phyloP scores from a whole-genome alignment of 2,329 filamentous ascomycete genomes.

The Sporothrix sp. region DNA sequence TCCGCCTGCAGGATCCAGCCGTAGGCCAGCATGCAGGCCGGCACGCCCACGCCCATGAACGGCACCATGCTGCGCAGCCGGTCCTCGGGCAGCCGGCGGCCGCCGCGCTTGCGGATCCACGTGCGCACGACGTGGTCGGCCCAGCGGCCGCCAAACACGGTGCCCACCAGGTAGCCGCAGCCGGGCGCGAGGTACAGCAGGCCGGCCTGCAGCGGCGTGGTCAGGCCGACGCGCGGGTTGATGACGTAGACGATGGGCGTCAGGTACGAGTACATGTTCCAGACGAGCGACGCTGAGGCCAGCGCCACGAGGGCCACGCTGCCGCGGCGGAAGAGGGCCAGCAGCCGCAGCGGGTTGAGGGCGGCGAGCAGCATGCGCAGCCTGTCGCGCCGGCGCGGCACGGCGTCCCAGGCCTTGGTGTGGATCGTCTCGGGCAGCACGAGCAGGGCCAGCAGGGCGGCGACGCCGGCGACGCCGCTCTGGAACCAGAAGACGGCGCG shows the following conservation, averaged over 20 bases:
- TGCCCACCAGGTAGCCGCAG: conserved; percentile 55
- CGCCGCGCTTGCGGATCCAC: conserved; percentile 45
- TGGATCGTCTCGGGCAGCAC: conserved; percentile 60
- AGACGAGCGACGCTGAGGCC: conserved; percentile 24
- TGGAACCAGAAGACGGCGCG: conserved; percentile 61
- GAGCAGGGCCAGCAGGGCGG: conserved; percentile 44
- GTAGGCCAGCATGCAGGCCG: conserved; percentile 13
- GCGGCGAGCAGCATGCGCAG: conserved; percentile 44
- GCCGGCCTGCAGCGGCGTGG: conserved; percentile 50
- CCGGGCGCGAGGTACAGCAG: conserved; percentile 63
- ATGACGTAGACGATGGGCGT: conserved; percentile 59
- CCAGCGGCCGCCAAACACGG: conserved; percentile 57
- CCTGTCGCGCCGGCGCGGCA: conserved; percentile 27
- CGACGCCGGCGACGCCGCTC: conserved; percentile 47
- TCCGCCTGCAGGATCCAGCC: conserved; percentile 7
- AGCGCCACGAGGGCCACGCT: conserved; percentile 51
- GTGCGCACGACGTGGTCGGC: conserved; percentile 53
- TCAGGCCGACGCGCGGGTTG: conserved; percentile 57
- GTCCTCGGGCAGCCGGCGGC: conserved; percentile 57
- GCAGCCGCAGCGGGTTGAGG: conserved; percentile 47
- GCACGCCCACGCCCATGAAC: conserved; percentile 42
- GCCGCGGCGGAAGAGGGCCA: conserved; percentile 50
- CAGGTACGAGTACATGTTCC: conserved; percentile 29
- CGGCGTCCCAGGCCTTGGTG: background rate
- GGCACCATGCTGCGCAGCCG: conserved; percentile 50